Conservation (phyloP, 164 flowering plant species). For the Saururus chinensis region DNA sequence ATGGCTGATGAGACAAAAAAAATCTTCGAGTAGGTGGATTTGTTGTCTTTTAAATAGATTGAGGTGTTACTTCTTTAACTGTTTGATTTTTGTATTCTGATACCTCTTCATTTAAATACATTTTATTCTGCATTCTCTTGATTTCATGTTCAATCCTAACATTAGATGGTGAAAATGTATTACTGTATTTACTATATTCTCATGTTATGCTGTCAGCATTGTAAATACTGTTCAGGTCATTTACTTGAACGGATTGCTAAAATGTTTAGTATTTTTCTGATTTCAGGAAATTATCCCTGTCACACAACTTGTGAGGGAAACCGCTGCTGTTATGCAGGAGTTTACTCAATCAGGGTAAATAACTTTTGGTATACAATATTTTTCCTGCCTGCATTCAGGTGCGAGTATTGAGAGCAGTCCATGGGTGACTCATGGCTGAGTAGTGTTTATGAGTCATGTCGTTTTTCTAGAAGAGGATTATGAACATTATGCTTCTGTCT, state of each 20-base stretch:
- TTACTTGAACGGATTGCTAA: not conserved
- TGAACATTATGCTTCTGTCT: not conserved
- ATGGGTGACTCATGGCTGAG: not conserved
- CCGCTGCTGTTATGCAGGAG: conserved; percentile 98
- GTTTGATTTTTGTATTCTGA: too few species aligned
- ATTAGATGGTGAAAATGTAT: too few species aligned
- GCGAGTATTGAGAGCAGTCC: not conserved
- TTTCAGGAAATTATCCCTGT: conserved; percentile 84
- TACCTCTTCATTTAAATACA: too few species aligned
- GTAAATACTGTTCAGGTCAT: not conserved
- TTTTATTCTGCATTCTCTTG: too few species aligned
- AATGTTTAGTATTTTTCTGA: conserved; percentile 2
- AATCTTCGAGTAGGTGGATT: too few species aligned
- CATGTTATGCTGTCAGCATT: too few species aligned
- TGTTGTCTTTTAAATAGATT: too few species aligned
- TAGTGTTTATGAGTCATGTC: not conserved
- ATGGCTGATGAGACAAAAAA: too few species aligned
- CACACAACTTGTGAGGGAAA: conserved; percentile 92
- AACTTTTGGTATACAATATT: not conserved
- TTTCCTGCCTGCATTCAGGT: not conserved
- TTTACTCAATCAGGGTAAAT: conserved; percentile 98
- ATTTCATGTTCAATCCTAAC: too few species aligned
- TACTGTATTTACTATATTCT: too few species aligned
- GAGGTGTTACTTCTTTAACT: too few species aligned
- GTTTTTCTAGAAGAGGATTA: not conserved